phyloP scores from a whole-genome alignment of 2,329 filamentous ascomycete species.

The Aspergillus japonicus region DNA sequence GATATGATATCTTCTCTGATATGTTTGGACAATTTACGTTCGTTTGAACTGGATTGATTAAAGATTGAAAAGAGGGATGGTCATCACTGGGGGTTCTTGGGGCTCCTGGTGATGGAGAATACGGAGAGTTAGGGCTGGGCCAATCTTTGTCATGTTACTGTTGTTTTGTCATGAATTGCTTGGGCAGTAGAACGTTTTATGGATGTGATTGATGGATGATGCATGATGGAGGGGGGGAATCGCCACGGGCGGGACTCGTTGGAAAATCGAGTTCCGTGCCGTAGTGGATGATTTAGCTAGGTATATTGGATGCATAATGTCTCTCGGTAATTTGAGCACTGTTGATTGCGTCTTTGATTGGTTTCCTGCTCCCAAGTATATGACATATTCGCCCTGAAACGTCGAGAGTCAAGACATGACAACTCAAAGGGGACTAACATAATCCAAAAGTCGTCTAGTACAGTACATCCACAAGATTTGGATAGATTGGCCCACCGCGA shows the following conservation, averaged over 20 bases:
- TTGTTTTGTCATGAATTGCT: conserved; percentile 11
- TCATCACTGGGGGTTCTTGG: background rate
- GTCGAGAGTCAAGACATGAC: background rate
- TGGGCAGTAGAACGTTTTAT: conserved; percentile 9
- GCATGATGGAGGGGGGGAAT: conserved; percentile 9
- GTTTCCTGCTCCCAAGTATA: background rate
- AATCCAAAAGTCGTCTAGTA: background rate
- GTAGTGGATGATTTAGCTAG: conserved; percentile 14
- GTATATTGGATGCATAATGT: conserved; percentile 21
- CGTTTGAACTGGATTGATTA: background rate
- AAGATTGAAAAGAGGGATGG: background rate
- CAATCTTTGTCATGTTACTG: conserved; percentile 10
- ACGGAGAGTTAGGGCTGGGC: background rate
- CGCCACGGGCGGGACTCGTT: background rate
- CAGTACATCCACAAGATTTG: background rate
- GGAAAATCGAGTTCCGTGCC: conserved; percentile 1
- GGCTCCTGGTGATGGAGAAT: background rate
- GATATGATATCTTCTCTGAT: background rate
- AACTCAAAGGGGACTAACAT: background rate
- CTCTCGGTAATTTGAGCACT: conserved; percentile 23
- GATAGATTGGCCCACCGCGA: too few species aligned
- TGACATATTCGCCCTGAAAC: background rate
- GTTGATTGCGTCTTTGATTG: conserved; percentile 5
- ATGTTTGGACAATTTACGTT: background rate
- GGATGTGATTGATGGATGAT: conserved; percentile 7